Conservation (phyloP, 192 early-diverging fungal genomes). For the Coemansia sp. region DNA sequence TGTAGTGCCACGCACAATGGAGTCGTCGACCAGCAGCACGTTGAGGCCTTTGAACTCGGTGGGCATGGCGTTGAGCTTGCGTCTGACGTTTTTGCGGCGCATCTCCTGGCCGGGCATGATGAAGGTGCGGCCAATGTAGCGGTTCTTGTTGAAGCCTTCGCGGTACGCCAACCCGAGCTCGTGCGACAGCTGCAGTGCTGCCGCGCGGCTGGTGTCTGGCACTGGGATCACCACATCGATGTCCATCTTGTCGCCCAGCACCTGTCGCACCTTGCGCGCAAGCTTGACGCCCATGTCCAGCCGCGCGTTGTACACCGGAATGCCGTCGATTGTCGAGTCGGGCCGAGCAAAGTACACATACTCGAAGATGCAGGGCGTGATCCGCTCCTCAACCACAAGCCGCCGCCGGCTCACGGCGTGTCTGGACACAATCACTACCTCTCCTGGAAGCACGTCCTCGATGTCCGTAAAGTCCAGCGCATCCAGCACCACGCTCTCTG, state of each 20-base stretch:
- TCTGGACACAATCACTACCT: conserved; percentile 93
- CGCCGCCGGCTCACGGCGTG: conserved; percentile 68
- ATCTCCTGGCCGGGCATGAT: conserved; percentile 98
- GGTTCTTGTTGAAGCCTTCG: conserved; percentile 99
- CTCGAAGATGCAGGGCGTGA: conserved; percentile 99
- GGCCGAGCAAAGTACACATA: conserved; percentile 99
- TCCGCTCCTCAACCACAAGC: conserved; percentile 56
- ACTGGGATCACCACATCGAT: conserved; percentile 99
- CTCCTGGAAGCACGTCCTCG: conserved; percentile 88
- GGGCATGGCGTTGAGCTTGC: conserved; percentile 99
- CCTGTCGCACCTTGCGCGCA: conserved; percentile 77
- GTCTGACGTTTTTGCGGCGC: conserved; percentile 86
- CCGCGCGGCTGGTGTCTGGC: conserved; percentile 94
- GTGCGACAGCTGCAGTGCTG: conserved; percentile 91
- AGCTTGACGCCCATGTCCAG: conserved; percentile 97
- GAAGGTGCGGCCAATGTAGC: conserved; percentile 98
- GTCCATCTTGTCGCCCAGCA: conserved; percentile 76
- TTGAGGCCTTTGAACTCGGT: conserved; percentile 96
- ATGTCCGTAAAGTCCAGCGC: conserved; percentile 88
- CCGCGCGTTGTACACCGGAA: conserved; percentile 97
- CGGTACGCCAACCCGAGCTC: conserved; percentile 89
- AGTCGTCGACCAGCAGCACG: conserved; percentile 98
- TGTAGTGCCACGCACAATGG: conserved; percentile 99
- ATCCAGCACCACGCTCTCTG: conserved; percentile 94
- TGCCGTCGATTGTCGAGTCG: conserved; percentile 97